Evolutionary conservation across 148 eudicot species (phyloP).

Genomic region (Heliamphora exappendiculata): DNA sequence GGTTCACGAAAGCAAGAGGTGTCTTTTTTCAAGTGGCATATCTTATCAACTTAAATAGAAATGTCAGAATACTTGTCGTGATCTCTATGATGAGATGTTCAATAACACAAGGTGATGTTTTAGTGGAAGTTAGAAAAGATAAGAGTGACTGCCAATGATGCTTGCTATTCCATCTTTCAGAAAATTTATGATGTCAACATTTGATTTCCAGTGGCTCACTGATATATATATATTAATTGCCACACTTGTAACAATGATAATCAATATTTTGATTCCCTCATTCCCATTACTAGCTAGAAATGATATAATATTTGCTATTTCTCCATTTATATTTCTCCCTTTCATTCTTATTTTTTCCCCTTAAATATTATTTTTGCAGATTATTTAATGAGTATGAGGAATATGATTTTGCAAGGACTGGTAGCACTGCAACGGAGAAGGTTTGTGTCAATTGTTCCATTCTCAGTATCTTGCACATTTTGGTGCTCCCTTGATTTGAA

Average conservation of each 20-base stretch:
- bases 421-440: slow-evolving; percentile 57
- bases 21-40: background rate
- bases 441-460: slow-evolving; percentile 23
- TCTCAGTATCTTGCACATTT: background rate
- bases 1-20: background rate
- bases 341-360: background rate
- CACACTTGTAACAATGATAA: background rate
- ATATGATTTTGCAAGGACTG: slow-evolving; percentile 89
- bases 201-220: background rate
- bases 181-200: background rate
- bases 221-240: background rate
- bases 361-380: slow-evolving; percentile 32
- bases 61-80: background rate
- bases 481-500: background rate
- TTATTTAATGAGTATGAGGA: slow-evolving; percentile 64
- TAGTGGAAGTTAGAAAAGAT: background rate
- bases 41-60: background rate
- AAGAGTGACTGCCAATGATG: background rate
- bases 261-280: background rate
- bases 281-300: background rate
- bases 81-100: background rate
- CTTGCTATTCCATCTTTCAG: background rate
- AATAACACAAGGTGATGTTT: background rate
- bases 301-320: background rate
- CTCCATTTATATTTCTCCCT: background rate